phyloP scores from a whole-genome alignment of 2,329 filamentous ascomycete species.

The Pseudocercospora vitis region DNA sequence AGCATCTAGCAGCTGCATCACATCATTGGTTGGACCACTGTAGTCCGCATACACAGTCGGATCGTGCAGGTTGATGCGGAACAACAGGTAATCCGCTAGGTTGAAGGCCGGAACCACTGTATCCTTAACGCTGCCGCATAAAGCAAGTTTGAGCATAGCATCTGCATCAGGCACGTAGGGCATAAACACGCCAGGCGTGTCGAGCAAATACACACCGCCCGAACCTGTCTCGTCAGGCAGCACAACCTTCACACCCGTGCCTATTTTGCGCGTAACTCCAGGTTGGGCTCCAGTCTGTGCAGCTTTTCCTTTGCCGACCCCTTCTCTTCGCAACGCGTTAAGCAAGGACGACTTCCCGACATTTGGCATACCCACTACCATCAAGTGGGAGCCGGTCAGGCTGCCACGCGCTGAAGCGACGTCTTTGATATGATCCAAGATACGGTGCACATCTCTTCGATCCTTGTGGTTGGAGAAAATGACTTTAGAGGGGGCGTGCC shows the following conservation, averaged over 20 bases:
- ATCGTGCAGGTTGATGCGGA: constrained; percentile 70
- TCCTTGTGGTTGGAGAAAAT: constrained; percentile 56
- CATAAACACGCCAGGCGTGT: constrained; percentile 93
- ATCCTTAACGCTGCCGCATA: constrained; percentile 89
- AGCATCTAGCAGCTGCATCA: constrained; percentile 67
- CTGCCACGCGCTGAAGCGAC: constrained; percentile 55
- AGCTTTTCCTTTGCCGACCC: constrained; percentile 67
- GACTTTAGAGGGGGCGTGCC: constrained; percentile 54
- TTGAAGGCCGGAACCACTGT: constrained; percentile 75
- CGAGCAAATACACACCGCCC: constrained; percentile 73
- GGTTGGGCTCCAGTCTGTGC: constrained; percentile 83
- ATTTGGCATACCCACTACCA: constrained; percentile 97
- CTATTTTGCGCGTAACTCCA: constrained; percentile 83
- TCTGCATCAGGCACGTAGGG: constrained; percentile 84
- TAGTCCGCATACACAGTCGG: constrained; percentile 64
- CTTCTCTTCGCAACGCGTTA: constrained; percentile 73
- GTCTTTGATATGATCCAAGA: constrained; percentile 54
- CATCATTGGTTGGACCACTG: constrained; percentile 76
- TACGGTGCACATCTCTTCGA: constrained; percentile 43
- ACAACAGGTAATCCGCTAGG: constrained; percentile 88
- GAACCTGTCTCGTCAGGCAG: constrained; percentile 55
- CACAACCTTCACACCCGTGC: constrained; percentile 73
- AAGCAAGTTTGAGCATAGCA: constrained; percentile 90
- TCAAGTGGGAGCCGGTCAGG: constrained; percentile 77
- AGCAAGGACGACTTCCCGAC: constrained; percentile 95